Conservation (phyloP, 2,329 filamentous ascomycete species). For the Sporothrix phasma region DNA sequence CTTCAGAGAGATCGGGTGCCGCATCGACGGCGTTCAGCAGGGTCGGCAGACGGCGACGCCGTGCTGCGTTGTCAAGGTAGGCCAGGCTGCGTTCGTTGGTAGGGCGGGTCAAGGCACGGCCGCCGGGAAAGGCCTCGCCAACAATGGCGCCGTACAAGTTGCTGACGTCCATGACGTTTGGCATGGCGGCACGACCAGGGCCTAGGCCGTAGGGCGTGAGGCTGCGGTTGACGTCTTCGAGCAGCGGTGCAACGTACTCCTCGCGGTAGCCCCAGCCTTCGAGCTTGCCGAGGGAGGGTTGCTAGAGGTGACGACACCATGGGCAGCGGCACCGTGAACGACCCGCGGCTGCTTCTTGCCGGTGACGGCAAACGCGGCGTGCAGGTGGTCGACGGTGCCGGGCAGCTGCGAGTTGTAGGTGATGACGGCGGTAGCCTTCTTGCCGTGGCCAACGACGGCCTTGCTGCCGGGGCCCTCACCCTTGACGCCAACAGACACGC, state of each 20-base stretch:
- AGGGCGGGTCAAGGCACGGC: slow-evolving; percentile 67
- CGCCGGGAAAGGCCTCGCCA: slow-evolving; percentile 78
- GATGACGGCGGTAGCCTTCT: slow-evolving; percentile 62
- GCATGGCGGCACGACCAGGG: slow-evolving; percentile 64
- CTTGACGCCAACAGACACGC: slow-evolving; percentile 31
- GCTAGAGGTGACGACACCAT: slow-evolving; percentile 68
- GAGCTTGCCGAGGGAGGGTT: slow-evolving; percentile 64
- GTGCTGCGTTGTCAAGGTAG: slow-evolving; percentile 52
- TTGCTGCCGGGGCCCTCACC: slow-evolving; percentile 39
- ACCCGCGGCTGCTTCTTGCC: slow-evolving; percentile 67
- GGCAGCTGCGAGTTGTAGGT: slow-evolving; percentile 80
- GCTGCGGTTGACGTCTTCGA: slow-evolving; percentile 65
- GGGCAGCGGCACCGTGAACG: slow-evolving; percentile 72
- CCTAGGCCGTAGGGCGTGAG: slow-evolving; percentile 69
- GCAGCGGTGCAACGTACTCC: slow-evolving; percentile 63
- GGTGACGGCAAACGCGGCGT: slow-evolving; percentile 55
- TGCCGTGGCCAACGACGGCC: slow-evolving; percentile 37
- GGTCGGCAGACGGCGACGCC: slow-evolving; percentile 29
- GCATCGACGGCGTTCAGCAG: slow-evolving; percentile 32
- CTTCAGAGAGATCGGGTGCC: slow-evolving; percentile 44
- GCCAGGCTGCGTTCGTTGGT: slow-evolving; percentile 65
- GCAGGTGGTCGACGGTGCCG: slow-evolving; percentile 67
- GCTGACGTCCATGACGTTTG: slow-evolving; percentile 86
- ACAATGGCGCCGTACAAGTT: slow-evolving; percentile 73
- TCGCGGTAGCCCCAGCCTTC: slow-evolving; percentile 77